phyloP scores from a whole-genome alignment of 2,329 filamentous ascomycete species.

The Alternaria sp. region DNA sequence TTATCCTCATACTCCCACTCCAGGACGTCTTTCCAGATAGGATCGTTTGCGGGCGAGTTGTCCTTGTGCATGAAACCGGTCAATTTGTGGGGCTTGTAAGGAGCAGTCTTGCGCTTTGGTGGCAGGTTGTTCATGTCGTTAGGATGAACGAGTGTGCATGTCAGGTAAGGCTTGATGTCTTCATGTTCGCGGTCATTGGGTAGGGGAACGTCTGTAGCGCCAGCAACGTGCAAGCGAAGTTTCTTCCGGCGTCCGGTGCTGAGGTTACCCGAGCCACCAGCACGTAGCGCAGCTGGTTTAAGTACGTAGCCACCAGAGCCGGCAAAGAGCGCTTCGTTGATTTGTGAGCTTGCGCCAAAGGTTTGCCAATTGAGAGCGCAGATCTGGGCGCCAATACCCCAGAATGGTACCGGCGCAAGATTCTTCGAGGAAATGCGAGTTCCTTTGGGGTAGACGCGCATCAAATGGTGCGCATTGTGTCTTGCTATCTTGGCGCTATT shows the following conservation, averaged over 20 bases:
- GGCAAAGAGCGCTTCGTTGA: constrained; percentile 71
- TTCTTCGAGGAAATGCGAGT: constrained; percentile 72
- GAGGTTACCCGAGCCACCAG: constrained; percentile 60
- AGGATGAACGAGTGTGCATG: constrained; percentile 68
- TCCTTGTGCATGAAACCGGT: constrained; percentile 63
- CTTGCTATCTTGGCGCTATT: constrained; percentile 57
- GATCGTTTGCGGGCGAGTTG: constrained; percentile 66
- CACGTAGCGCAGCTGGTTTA: constrained; percentile 66
- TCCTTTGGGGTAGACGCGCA: constrained; percentile 73
- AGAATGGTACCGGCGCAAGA: constrained; percentile 67
- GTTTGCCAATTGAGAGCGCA: constrained; percentile 75
- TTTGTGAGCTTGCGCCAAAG: constrained; percentile 69
- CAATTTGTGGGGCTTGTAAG: constrained; percentile 66
- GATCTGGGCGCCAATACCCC: constrained; percentile 71
- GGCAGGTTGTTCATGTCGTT: constrained; percentile 56
- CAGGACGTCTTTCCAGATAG: constrained; percentile 69
- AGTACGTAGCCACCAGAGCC: constrained; percentile 70
- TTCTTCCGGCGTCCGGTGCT: constrained; percentile 55
- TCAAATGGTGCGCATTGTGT: constrained; percentile 71
- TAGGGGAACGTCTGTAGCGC: constrained; percentile 67
- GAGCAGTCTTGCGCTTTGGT: constrained; percentile 66
- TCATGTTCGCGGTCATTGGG: constrained; percentile 54
- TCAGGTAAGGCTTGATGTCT: constrained; percentile 68
- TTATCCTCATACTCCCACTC: constrained; percentile 74
- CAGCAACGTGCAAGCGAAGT: constrained; percentile 65